These are phyloP conservation scores for Canavalia ensiformis DNA, from an alignment of 306 rosid species.

Conservation along the genomic window DNA sequence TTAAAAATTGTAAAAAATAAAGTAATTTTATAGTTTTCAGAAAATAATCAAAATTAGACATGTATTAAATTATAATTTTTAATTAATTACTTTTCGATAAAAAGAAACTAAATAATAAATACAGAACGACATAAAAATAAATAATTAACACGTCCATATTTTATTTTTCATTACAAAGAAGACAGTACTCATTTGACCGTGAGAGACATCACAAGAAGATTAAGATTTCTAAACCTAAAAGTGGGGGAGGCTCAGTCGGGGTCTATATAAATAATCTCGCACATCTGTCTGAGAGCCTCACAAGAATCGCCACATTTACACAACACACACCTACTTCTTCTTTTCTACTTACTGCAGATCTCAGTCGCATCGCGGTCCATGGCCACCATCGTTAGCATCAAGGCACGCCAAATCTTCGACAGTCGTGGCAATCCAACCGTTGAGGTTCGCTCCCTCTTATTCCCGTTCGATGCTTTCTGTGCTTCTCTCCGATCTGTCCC, in stretches of 20 bases:
- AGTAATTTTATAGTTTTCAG: background rate
- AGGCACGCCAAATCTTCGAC: constrained; percentile 98
- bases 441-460: constrained; percentile 64
- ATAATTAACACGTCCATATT: background rate
- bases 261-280: constrained; percentile 37
- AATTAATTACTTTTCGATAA: background rate
- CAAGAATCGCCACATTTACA: background rate
- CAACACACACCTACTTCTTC: background rate
- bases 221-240: constrained; percentile 41
- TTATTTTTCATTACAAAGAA: background rate
- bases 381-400: constrained; percentile 71
- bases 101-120: background rate
- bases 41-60: too few species aligned
- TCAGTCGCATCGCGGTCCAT: constrained; percentile 39
- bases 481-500: constrained; percentile 29
- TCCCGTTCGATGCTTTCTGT: constrained; percentile 25
- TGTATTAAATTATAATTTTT: too few species aligned
- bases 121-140: background rate
- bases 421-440: constrained; percentile 99
- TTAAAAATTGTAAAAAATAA: too few species aligned
- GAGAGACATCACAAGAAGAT: background rate
- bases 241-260: background rate
- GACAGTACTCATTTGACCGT: background rate
- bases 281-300: too few species aligned
- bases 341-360: constrained; percentile 41